Base-by-base conservation (phyloP, 2,329 filamentous ascomycete species). In the Verticillium klebahnii region DNA sequence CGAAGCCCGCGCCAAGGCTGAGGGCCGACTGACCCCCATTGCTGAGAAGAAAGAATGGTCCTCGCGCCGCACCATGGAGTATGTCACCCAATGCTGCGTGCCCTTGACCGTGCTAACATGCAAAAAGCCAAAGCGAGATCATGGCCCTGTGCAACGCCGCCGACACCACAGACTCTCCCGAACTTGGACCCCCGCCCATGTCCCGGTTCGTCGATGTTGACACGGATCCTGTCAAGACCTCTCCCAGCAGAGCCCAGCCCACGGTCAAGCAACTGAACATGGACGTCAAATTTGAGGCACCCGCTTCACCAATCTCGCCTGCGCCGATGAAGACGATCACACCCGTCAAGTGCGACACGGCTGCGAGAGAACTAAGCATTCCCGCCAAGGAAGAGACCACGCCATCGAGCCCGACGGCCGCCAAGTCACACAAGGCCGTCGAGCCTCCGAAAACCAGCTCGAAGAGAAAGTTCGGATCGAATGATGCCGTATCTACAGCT, bases 31-130 rank as follows among this genome's bases (percentile, higher is more conserved):
- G 66, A 84, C 88, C 9, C 85, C 87, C 1, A 92, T 94, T 58
- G 77, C 82, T 40, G 91, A 94, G 72, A 50, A 50, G n/a, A 84
- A 86, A 71, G 91, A 90, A 69, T 75, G 80, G 2, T 91, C 85
- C 69, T 87, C 89, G 12, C 80, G 90, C 59, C 80, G 82, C 67
- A 91, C 89, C 11, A 78, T 93, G 69, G 88, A 85, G 89, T 91
- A 79, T 62, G 84, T 77, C 4, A 17, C 6, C 40, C 14, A 59
- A 14, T 54, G n/a, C 29, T 9, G 8, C n/a, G 11, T 7, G 15
- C 5, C 32, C 8, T 23, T 19, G 40, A 36, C 67, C 61, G 56
- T 60, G 37, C 68, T 74, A 63, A 75, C 68, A 50, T 63, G 15
- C 11, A 31, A 39, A 8, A 60, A 89, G 86, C 65, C 80, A 80